A percentile compares a stretch with the other conserved stretches of the same genome.
Conservation (phyloP, 2,329 filamentous ascomycete species). For the Monosporascus sp. region DNA sequence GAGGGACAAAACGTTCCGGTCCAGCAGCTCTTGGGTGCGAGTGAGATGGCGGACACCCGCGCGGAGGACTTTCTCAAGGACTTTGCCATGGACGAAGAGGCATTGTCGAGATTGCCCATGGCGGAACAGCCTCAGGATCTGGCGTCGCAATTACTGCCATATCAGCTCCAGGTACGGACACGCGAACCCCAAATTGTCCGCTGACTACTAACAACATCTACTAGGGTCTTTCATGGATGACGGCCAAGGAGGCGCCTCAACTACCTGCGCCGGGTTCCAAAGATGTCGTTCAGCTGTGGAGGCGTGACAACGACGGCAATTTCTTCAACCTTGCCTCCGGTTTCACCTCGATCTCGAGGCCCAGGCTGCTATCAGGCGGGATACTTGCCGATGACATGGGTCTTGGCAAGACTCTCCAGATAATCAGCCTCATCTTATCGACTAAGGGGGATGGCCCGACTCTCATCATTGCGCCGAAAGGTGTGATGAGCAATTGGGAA, state of each 20-base stretch:
- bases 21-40: slow-evolving; percentile 60
- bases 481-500: slow-evolving; percentile 88
- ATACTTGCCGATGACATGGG: slow-evolving; percentile 94
- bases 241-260: slow-evolving; percentile 65
- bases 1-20: slow-evolving; percentile 41
- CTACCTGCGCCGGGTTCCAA: slow-evolving; percentile 54
- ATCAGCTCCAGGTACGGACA: slow-evolving; percentile 58
- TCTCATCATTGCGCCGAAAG: slow-evolving; percentile 75
- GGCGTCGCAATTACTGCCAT: slow-evolving; percentile 65
- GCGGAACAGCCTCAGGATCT: slow-evolving; percentile 63
- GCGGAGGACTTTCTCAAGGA: slow-evolving; percentile 62
- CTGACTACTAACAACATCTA: slow-evolving; percentile 10
- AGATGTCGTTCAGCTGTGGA: slow-evolving; percentile 75
- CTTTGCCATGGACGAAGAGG: slow-evolving; percentile 65
- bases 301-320: slow-evolving; percentile 38
- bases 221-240: slow-evolving; percentile 77
- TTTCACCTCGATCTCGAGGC: slow-evolving; percentile 53
- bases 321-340: slow-evolving; percentile 69
- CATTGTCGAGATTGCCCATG: slow-evolving; percentile 66
- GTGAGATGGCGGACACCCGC: slow-evolving; percentile 63
- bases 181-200: not conserved
- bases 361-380: slow-evolving; percentile 68
- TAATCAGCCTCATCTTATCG: slow-evolving; percentile 69
- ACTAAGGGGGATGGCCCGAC: slow-evolving; percentile 54
- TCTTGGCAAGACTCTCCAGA: slow-evolving; percentile 80